Percentiles rank a stretch among this genome's conserved stretches.
Evolutionary conservation across 2,329 filamentous ascomycete genomes (phyloP).

Genomic region (Sporothrix brunneoviolacea): DNA sequence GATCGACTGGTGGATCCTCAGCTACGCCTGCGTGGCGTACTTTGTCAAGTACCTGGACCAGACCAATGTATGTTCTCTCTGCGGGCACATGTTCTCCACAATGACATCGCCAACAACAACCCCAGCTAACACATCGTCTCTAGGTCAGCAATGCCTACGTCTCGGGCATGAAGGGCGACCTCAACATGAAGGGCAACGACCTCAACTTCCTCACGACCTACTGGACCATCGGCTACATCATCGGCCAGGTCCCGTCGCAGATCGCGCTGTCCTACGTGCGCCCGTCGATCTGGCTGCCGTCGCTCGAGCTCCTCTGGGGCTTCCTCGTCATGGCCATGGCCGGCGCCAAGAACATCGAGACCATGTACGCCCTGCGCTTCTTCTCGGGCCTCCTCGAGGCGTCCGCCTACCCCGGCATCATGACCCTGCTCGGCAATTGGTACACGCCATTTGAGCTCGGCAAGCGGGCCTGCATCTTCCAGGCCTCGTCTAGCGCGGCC

Average conservation of each 20-base stretch:
- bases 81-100: no score
- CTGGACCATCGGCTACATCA: slow-evolving; percentile 55
- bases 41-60: slow-evolving; percentile 35
- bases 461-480: slow-evolving; percentile 34
- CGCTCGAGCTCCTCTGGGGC: slow-evolving; percentile 32
- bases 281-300: slow-evolving; percentile 39
- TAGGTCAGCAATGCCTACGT: slow-evolving; percentile 36
- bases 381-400: slow-evolving; percentile 39
- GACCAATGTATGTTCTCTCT: no score
- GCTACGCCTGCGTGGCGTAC: slow-evolving; percentile 30
- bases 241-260: slow-evolving; percentile 31
- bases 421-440: slow-evolving; percentile 35
- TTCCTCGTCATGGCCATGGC: slow-evolving; percentile 26
- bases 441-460: slow-evolving; percentile 34
- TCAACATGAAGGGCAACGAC: slow-evolving; percentile 45
- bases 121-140: no score
- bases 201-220: slow-evolving; percentile 40
- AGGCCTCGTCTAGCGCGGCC: slow-evolving; percentile 31
- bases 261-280: slow-evolving; percentile 38
- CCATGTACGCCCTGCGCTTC: slow-evolving; percentile 42
- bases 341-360: slow-evolving; percentile 38
- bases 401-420: slow-evolving; percentile 38
- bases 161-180: slow-evolving; percentile 43
- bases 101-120: no score
- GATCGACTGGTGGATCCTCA: slow-evolving; percentile 31